Evolutionary conservation across 2,329 filamentous ascomycete species (phyloP).

Genomic region (Lachnellula hyalina): DNA sequence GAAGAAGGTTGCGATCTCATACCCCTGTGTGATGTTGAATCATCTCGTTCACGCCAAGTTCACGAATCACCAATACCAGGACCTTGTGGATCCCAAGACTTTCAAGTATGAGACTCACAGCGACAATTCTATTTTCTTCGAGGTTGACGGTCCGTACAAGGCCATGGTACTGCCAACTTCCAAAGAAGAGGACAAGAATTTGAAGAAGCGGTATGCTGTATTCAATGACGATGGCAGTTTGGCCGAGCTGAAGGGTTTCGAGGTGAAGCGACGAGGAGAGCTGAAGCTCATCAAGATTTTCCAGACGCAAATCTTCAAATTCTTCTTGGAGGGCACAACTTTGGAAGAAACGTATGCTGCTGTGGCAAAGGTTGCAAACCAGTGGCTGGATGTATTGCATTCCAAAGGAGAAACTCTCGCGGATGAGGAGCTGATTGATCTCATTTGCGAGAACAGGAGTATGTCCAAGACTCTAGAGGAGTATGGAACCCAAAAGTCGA

Average conservation of each 20-base stretch:
- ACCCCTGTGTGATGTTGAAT: constrained; percentile 98
- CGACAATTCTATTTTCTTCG: constrained; percentile 99
- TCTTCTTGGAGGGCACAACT: constrained; percentile 89
- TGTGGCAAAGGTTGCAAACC: constrained; percentile 91
- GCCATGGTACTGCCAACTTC: constrained; percentile 97
- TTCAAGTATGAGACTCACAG: constrained; percentile 96
- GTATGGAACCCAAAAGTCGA: constrained; percentile 93
- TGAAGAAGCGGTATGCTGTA: constrained; percentile 98
- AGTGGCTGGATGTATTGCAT: constrained; percentile 93
- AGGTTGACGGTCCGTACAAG: constrained; percentile 95
- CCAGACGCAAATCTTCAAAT: constrained; percentile 98
- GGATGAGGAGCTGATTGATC: constrained; percentile 94
- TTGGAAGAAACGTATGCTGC: constrained; percentile 83
- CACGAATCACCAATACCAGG: constrained; percentile 97
- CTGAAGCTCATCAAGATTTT: constrained; percentile 99
- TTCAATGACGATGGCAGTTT: constrained; percentile 97
- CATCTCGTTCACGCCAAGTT: constrained; percentile 92
- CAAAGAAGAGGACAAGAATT: constrained; percentile 98
- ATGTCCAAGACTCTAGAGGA: constrained; percentile 98
- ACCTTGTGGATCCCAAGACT: constrained; percentile 68
- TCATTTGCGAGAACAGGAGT: constrained; percentile 99
- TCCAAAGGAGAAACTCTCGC: constrained; percentile 83
- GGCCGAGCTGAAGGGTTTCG: constrained; percentile 94
- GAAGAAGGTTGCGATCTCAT: constrained; percentile 94
- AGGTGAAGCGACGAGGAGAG: constrained; percentile 95